Base-by-base conservation (phyloP, 2,329 filamentous ascomycete genomes). In the Phialophora chinensis region DNA sequence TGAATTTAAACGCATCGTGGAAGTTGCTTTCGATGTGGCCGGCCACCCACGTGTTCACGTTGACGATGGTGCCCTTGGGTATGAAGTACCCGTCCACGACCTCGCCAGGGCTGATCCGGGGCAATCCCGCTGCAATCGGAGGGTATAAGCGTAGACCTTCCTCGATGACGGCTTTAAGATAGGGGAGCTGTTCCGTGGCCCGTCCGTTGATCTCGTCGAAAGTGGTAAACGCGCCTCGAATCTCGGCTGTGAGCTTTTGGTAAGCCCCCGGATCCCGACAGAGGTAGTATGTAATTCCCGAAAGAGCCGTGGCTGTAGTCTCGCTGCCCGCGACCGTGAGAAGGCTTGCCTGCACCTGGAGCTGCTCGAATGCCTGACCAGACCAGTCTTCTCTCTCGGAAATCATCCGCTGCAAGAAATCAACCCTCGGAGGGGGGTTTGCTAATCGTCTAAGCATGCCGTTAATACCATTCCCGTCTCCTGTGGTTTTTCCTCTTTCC, bases 41-140 rank as follows among this genome's bases (percentile, higher is more conserved):
- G 23, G 61, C 35, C 23, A 92, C 86, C 90, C 90, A 93, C 0
- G 90, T 86, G 59, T 87, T 91, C 68, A 68, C n/a, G 74, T 65
- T 50, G 12, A 42, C 38, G 12, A 53, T 6, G 12, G 50, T 5
- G 50, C 50, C 50, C 50, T 20, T 20, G 1, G 56, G 56, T 4
- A 59, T 20, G 2, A 11, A 49, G 7, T 29, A 12, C 12, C 56
- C 56, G 56, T 44, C 31, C 29, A 57, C 35, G 8, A 25, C 11
- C 12, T n/a, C 31, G 8, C 54, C 54, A 12, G 54, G 54, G 11
- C 29, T 57, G 1, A 42, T 42, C 27, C 54, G 54, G 20, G 11
- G 17, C n/a, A 42, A 25, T 17, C 35, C 35, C 11, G 42, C 25
- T 5, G 56, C 35, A 12, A 29, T 20, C 5, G 56, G 56, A n/a